Conservation (phyloP, 164 flowering plant species). For the Stephania japonica region DNA sequence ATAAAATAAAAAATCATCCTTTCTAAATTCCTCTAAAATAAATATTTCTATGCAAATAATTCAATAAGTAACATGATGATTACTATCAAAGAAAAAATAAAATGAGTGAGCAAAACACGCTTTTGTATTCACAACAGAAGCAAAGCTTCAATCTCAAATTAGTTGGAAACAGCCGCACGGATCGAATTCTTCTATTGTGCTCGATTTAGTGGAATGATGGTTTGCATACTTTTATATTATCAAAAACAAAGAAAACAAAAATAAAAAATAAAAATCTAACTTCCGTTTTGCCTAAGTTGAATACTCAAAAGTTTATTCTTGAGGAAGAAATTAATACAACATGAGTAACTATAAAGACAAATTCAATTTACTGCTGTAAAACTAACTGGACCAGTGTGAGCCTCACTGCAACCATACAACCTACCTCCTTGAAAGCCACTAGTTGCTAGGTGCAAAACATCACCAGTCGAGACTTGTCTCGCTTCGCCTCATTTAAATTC, state of each 20-base stretch:
- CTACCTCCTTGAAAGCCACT: not conserved
- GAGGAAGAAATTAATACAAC: not conserved
- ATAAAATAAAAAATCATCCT: not conserved
- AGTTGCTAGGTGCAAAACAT: not conserved
- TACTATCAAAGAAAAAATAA: too few relatives aligned
- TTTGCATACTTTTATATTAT: not conserved
- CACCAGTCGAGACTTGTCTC: not conserved
- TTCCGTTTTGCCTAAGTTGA: not conserved
- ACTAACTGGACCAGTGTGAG: not conserved
- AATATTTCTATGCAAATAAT: too few relatives aligned
- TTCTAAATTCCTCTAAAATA: too few relatives aligned
- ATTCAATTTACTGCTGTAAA: not conserved
- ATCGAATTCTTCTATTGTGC: not conserved
- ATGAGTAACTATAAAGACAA: not conserved
- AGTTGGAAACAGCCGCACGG: too few relatives aligned
- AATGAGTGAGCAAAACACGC: not conserved
- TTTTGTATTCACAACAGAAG: not conserved
- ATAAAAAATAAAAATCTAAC: not conserved
- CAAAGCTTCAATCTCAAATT: too few relatives aligned
- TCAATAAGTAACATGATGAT: not conserved
- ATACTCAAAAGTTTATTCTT: not conserved
- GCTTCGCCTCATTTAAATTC: not conserved
- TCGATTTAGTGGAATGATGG: not conserved
- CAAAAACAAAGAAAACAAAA: too few relatives aligned
- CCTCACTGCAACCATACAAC: not conserved